These are phyloP conservation scores for Zea mays DNA, from an alignment of 176 grass and related monocot species.

Conservation along the genomic window DNA sequence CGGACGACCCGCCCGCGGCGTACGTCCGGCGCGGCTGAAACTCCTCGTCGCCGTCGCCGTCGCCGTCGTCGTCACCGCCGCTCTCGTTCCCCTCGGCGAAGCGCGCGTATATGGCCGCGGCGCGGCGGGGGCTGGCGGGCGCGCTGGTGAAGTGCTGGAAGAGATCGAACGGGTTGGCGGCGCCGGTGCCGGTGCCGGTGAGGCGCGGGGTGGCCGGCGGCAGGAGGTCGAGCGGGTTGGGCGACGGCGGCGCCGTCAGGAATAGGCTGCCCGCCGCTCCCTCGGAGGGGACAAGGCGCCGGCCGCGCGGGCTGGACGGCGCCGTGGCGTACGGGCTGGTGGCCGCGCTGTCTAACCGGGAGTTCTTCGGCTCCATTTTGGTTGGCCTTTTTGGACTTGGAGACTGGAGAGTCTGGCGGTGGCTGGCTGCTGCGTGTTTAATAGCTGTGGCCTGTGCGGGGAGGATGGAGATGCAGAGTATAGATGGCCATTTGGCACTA, in stretches of 20 bases:
- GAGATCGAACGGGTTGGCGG: slow-evolving; percentile 67
- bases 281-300: slow-evolving; percentile 11
- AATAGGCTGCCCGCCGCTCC: slow-evolving; percentile 12
- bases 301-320: slow-evolving; percentile 43
- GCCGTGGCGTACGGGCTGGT: slow-evolving; percentile 46
- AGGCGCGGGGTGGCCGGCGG: slow-evolving; percentile 43
- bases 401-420: too few relatives aligned
- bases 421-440: too few relatives aligned
- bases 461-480: too few relatives aligned
- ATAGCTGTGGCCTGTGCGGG: too few relatives aligned
- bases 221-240: slow-evolving; percentile 46
- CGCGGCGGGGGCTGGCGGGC: slow-evolving; percentile 71
- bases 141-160: slow-evolving; percentile 75
- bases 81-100: slow-evolving; percentile 20
- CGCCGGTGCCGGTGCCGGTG: slow-evolving; percentile 43
- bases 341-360: slow-evolving; percentile 32
- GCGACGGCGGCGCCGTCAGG: slow-evolving; percentile 44
- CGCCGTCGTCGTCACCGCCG: not conserved
- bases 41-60: not conserved
- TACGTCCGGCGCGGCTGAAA: slow-evolving; percentile 36
- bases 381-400: too few relatives aligned
- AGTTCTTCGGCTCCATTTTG: too few relatives aligned
- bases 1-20: slow-evolving; percentile 39
- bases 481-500: too few relatives aligned
- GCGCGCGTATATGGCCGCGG: slow-evolving; percentile 61